These are phyloP conservation scores for Moesziomyces antarcticus DNA, from an alignment of 1,284 basidiomycete genomes.

Conservation along the genomic window DNA sequence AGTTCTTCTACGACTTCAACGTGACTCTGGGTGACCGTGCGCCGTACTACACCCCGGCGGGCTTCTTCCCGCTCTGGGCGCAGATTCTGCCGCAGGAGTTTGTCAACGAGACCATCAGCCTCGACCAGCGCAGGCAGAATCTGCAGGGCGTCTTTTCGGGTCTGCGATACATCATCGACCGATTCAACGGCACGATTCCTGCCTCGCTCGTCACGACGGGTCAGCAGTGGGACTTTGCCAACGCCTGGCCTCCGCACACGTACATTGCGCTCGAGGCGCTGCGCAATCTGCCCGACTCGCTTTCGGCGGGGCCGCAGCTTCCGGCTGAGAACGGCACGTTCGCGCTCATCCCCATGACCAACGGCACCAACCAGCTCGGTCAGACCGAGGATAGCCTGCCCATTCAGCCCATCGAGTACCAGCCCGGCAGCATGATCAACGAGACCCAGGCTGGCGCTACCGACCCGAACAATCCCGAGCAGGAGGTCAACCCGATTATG, in stretches of 20 bases:
- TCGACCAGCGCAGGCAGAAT: slow-evolving; percentile 46
- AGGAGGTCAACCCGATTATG: slow-evolving; percentile 71
- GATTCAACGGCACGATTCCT: slow-evolving; percentile 84
- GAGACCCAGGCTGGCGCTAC: slow-evolving; percentile 73
- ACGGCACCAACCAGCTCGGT: slow-evolving; percentile 74
- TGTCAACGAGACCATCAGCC: slow-evolving; percentile 70
- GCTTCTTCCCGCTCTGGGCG: slow-evolving; percentile 87
- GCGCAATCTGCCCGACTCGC: slow-evolving; percentile 76
- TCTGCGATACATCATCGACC: slow-evolving; percentile 80
- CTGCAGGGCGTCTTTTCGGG: slow-evolving; percentile 76
- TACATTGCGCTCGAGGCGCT: slow-evolving; percentile 83
- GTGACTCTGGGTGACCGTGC: slow-evolving; percentile 34
- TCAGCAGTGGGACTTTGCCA: slow-evolving; percentile 77
- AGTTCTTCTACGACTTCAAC: slow-evolving; percentile 86
- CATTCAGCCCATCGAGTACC: slow-evolving; percentile 73
- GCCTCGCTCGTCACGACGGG: slow-evolving; percentile 80
- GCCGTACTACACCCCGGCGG: slow-evolving; percentile 76
- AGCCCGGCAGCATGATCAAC: slow-evolving; percentile 54
- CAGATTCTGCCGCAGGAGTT: slow-evolving; percentile 83
- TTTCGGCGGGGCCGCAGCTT: slow-evolving; percentile 73
- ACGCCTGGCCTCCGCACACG: slow-evolving; percentile 45
- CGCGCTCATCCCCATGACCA: slow-evolving; percentile 73
- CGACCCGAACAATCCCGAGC: slow-evolving; percentile 65
- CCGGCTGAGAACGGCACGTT: slow-evolving; percentile 74
- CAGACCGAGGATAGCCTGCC: slow-evolving; percentile 77